Base-by-base conservation (phyloP, 2,329 filamentous ascomycete genomes). In the Alternaria infectoria region DNA sequence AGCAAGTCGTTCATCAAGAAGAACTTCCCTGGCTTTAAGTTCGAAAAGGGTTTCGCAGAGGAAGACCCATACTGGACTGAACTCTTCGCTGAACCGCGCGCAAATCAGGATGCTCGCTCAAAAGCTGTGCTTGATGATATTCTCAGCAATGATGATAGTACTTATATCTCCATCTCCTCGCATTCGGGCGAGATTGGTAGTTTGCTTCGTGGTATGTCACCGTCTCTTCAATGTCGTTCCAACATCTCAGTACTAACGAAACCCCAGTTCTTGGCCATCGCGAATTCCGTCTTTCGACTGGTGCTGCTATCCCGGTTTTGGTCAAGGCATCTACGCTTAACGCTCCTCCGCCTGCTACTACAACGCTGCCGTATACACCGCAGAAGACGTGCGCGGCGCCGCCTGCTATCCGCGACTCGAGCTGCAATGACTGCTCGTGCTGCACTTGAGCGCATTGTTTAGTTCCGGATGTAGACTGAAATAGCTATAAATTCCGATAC, bases 291-390 rank as follows among this genome's bases (percentile, higher is more conserved):
- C 81, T 92, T 12, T 82, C 82, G n/a, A 93, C 90, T 0, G 90
- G 90, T 9, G 86, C 88, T 61, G 86, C 90, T 8, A 89, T 92
- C 26, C 89, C 90, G 0, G 88, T 90, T 3, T 82, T 92, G 1
- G 86, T 92, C 32, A 88, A 86, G 77, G 88, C 86, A 1, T 83
- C 86, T 68, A 85, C 79, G 1, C 57, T 83, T 7, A 73, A 75
- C 19, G 75, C 74, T 15, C 58, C 70, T 6, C 66, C 67, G 8
- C 72, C 77, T 3, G 65, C 78, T 7, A 79, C 79, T 0, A 77
- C 75, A 0, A 78, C 72, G 2, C 28, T 70, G 32, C 69, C 76
- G 1, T 78, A 71, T 28, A 62, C 66, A 5, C 12, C 73, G 1
- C 67, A 73, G 30, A 63, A 65, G 30, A 79, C 76, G 9, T 79